These are phyloP conservation scores for Bigelowiella natans DNA, from an alignment of 78 protist genomes.

Conservation along the genomic window DNA sequence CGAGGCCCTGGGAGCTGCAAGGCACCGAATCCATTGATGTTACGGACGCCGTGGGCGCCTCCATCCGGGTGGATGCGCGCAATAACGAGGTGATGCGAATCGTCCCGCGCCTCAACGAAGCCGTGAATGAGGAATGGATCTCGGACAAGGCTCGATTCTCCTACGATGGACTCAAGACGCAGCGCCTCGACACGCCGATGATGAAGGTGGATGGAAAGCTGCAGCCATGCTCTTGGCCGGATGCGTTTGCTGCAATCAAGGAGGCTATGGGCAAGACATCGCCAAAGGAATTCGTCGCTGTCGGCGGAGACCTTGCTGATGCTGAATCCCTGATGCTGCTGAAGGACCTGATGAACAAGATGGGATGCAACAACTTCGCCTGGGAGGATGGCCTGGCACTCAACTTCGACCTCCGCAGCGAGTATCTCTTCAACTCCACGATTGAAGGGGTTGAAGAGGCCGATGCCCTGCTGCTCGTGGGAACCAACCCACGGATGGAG, in stretches of 20 bases:
- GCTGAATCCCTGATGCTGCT: conserved; percentile 11
- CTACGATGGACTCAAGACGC: conserved; percentile 57
- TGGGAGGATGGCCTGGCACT: background rate
- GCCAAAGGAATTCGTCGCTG: background rate
- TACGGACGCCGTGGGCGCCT: conserved; percentile 34
- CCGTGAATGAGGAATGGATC: conserved; percentile 55
- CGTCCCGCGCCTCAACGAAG: conserved; percentile 21
- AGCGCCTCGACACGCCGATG: conserved; percentile 41
- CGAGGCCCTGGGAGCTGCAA: conserved; percentile 63
- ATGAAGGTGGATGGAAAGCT: conserved; percentile 6
- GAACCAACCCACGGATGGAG: conserved; percentile 43
- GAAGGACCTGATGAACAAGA: conserved; percentile 32
- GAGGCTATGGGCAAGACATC: background rate
- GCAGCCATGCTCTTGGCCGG: conserved; percentile 21
- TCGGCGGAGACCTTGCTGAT: conserved; percentile 34
- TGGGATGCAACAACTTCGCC: background rate
- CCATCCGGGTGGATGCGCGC: conserved; percentile 14
- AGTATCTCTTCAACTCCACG: conserved; percentile 30
- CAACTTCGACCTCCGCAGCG: background rate
- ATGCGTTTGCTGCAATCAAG: conserved; percentile 1
- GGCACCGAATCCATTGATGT: conserved; percentile 46
- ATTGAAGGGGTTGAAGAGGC: conserved; percentile 39
- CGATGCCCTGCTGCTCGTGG: conserved; percentile 38
- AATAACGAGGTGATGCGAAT: conserved; percentile 41
- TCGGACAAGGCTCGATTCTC: conserved; percentile 47